Conservation (phyloP, 2,329 filamentous ascomycete species). For the Bretziella fagacearum region DNA sequence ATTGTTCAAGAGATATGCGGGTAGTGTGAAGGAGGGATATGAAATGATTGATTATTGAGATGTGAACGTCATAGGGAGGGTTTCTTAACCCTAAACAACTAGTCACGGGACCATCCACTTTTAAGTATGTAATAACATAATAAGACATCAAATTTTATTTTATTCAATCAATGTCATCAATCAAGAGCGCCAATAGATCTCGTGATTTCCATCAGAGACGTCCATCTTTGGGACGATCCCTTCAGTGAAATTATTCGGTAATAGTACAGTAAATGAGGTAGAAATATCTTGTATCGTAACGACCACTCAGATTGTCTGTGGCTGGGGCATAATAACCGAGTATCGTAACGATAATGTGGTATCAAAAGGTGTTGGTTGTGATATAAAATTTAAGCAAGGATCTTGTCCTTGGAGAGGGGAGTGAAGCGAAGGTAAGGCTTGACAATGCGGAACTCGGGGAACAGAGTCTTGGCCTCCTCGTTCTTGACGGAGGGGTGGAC, state of each 20-base stretch:
- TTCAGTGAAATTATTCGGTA: constrained; percentile 1
- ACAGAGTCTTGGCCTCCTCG: constrained; percentile 73
- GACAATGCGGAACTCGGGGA: constrained; percentile 55
- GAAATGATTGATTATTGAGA: too few species aligned
- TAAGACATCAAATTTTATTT: too few species aligned
- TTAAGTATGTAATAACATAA: too few species aligned
- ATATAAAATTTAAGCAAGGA: constrained; percentile 19
- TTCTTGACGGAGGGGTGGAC: constrained; percentile 70
- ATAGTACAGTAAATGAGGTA: constrained; percentile 2
- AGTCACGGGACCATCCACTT: too few species aligned
- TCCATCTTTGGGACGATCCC: neutral
- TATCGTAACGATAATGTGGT: neutral
- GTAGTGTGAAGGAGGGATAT: too few species aligned
- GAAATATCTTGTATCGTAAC: neutral
- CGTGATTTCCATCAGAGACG: neutral
- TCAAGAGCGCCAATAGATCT: too few species aligned
- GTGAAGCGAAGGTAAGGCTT: constrained; percentile 64
- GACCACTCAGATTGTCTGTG: neutral
- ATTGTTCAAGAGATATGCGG: too few species aligned
- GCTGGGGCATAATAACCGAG: neutral
- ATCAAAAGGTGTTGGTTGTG: neutral
- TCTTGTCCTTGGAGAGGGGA: constrained; percentile 39
- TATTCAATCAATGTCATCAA: neutral
- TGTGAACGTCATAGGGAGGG: too few species aligned
- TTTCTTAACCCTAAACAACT: too few species aligned